Base-by-base conservation (phyloP, 495 filamentous ascomycete genomes). In the Pseudoneurospora amorphoporcata region DNA sequence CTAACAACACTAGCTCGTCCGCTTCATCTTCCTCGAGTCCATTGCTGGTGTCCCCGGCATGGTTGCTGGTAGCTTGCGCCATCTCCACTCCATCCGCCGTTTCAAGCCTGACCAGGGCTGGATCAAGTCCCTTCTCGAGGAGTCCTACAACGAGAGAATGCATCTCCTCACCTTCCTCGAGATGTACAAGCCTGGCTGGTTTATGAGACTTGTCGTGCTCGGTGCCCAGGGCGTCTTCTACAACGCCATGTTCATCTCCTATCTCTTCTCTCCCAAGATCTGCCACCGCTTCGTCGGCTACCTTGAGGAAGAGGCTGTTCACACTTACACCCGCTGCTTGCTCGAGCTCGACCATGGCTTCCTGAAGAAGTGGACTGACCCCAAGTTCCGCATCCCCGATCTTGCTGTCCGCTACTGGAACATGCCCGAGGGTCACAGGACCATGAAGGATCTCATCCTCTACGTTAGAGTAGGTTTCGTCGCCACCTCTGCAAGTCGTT, bases 251-350 rank as follows among this genome's bases (percentile, higher is more conserved):
- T 97, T 98, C 88, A 37, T 97, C 65, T 86, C 90, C 58, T 99
- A 98, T 82, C 88, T 99, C 35, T 81, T 97, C 69, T 94, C 92
- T 1, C 95, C 95, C 4, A 89, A 91, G 65, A 97, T 93, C 73
- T 94, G 91, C 77, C 95, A 99, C 80, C 92, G 95, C 68, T 99
- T 99, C 80, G 95, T 98, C 69, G 95, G 95, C 2, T 98, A 98
- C 76, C 87, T 98, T 38, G 96, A 98, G 80, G 95, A 98, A 81
- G 95, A 99, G 78, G 96, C 96, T 0, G 94, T 98, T 8, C 87
- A 97, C 76, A 99, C 96, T 3, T 99, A 99, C 84, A 94, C 93
- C 0, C 90, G 94, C 12, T 90, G 90, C 72, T 92, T 99, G 77
- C 79, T 87, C 38, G 96, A 98, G 74, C 85, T 99, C 17, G 95